Conservation (phyloP, 257 asterid genomes). For the Mitragyna speciosa region DNA sequence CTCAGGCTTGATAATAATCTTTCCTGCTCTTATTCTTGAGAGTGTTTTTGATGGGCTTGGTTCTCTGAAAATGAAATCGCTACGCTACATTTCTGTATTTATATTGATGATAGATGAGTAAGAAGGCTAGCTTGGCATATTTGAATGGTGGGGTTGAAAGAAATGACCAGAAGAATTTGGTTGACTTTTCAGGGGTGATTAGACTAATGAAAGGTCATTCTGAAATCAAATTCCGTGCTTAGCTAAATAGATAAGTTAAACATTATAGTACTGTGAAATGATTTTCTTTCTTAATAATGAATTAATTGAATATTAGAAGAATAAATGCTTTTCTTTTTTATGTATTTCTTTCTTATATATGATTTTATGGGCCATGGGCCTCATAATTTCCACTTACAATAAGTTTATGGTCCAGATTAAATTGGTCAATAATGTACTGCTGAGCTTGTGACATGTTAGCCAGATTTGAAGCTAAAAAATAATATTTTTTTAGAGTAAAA, state of each 20-base stretch:
- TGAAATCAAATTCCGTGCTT: constrained; percentile 42
- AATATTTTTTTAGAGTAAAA: too few species aligned
- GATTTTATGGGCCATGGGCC: too few species aligned
- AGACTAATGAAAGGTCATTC: constrained; percentile 52
- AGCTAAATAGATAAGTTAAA: constrained; percentile 19
- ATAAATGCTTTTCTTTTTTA: neutral
- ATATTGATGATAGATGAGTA: constrained; percentile 35
- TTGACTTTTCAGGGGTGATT: constrained; percentile 64
- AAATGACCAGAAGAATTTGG: constrained; percentile 53
- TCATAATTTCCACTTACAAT: too few species aligned
- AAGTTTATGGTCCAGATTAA: too few species aligned
- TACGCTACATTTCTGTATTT: constrained; percentile 50
- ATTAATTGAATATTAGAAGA: neutral
- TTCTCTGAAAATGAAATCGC: constrained; percentile 47
- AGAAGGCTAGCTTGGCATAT: neutral
- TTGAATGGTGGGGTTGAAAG: constrained; percentile 14
- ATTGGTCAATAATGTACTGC: too few species aligned
- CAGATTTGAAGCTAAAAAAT: too few species aligned
- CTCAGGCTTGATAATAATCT: neutral
- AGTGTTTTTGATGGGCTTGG: constrained; percentile 1
- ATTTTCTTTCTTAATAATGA: neutral
- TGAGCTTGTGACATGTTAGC: too few species aligned
- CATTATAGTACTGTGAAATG: neutral
- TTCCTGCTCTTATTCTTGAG: constrained; percentile 7
- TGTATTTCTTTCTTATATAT: too few species aligned